These are phyloP conservation scores for Exophiala oligosperma DNA, from an alignment of 2,329 filamentous ascomycete genomes.

Conservation along the genomic window DNA sequence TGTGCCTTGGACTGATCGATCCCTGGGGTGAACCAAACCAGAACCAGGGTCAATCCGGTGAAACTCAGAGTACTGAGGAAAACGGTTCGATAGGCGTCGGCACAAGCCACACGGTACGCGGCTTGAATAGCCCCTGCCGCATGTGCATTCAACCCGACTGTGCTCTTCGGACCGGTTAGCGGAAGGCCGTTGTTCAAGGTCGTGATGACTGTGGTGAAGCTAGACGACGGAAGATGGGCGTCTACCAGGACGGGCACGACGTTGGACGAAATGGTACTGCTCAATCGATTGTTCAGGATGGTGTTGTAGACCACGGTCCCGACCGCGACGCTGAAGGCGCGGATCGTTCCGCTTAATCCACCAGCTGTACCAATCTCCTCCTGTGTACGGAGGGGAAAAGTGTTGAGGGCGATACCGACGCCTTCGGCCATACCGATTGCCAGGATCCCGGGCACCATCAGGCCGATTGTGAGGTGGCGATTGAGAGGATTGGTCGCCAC, in stretches of 20 bases:
- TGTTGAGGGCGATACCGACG: not conserved
- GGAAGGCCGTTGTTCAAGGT: not conserved
- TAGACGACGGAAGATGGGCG: not conserved
- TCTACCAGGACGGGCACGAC: not conserved
- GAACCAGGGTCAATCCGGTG: not conserved
- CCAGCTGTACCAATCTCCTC: conserved; percentile 9
- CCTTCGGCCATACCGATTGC: not conserved
- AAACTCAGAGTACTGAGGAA: not conserved
- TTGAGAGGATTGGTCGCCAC: not conserved
- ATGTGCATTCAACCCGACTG: not conserved
- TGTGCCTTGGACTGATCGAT: not conserved
- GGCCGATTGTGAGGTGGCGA: not conserved
- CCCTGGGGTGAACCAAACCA: not conserved
- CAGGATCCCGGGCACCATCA: not conserved
- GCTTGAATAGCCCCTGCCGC: not conserved
- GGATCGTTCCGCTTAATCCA: conserved; percentile 3
- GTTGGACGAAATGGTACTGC: not conserved
- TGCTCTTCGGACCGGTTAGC: not conserved
- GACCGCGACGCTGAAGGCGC: not conserved
- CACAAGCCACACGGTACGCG: not conserved
- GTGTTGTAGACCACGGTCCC: not conserved
- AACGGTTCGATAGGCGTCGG: not conserved
- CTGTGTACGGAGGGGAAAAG: conserved; percentile 2
- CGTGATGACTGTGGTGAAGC: not conserved
- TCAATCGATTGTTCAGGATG: conserved; percentile 6